Evolutionary conservation across 2,329 filamentous ascomycete species (phyloP).

Genomic region (Pseudogymnoascus sp.): DNA sequence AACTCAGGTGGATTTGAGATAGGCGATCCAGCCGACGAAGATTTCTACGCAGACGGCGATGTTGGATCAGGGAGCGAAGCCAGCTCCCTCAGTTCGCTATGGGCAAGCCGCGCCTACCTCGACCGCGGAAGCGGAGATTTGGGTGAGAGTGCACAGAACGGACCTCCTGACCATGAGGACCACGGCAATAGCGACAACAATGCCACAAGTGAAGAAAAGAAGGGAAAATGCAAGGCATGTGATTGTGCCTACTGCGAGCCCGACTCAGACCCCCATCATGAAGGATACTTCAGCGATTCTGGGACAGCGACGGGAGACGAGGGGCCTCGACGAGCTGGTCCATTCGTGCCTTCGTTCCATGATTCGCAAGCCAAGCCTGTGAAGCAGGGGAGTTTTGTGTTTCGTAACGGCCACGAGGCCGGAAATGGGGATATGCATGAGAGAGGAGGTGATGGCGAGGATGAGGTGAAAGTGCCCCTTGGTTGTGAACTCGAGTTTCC

Average conservation of each 20-base stretch:
- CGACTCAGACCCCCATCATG: background rate
- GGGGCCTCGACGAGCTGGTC: background rate
- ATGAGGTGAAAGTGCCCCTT: background rate
- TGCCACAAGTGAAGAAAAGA: background rate
- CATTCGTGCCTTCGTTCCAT: background rate
- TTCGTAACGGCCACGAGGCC: background rate
- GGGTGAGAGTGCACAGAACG: background rate
- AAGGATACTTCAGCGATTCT: background rate
- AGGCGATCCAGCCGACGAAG: background rate
- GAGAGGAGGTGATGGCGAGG: background rate
- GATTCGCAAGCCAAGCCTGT: background rate
- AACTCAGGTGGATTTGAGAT: background rate
- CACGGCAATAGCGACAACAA: background rate
- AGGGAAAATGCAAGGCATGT: background rate
- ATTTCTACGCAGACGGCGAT: background rate
- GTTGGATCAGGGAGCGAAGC: background rate
- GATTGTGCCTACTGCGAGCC: background rate
- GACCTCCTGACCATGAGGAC: background rate
- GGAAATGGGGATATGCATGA: background rate
- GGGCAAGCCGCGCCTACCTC: background rate
- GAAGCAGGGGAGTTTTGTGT: background rate
- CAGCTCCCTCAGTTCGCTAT: background rate
- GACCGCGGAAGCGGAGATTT: background rate
- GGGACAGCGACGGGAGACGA: background rate
- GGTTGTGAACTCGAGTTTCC: background rate